phyloP scores from a whole-genome alignment of 352 stramenopile species.

The Pythium coloratum region DNA sequence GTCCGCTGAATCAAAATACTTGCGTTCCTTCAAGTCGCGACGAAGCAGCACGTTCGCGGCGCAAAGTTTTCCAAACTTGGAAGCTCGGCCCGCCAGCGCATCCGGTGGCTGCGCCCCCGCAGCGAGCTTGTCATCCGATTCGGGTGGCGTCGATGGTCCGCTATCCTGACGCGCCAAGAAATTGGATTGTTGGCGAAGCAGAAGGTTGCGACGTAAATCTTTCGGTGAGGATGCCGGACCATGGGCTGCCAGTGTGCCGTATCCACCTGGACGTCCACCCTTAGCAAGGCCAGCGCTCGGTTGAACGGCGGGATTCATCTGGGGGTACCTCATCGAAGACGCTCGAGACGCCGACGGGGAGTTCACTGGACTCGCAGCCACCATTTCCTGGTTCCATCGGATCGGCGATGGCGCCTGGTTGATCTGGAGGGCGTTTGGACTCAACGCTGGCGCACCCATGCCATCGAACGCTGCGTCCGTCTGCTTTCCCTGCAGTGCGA shows the following conservation, averaged over 20 bases:
- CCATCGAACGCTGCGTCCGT: slow-evolving; percentile 23
- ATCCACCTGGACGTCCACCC: neutral
- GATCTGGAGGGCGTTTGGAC: neutral
- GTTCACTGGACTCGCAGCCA: slow-evolving; percentile 30
- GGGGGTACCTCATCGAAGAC: slow-evolving; percentile 23
- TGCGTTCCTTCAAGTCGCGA: slow-evolving; percentile 77
- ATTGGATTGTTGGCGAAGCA: slow-evolving; percentile 24
- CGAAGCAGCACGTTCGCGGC: slow-evolving; percentile 76
- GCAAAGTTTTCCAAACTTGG: slow-evolving; percentile 66
- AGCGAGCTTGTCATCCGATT: neutral
- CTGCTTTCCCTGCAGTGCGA: slow-evolving; percentile 32
- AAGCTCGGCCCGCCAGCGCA: slow-evolving; percentile 6
- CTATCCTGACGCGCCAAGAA: slow-evolving; percentile 18
- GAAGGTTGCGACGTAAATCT: slow-evolving; percentile 15
- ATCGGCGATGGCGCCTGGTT: slow-evolving; percentile 24
- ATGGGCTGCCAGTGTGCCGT: neutral
- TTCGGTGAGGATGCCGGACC: slow-evolving; percentile 2
- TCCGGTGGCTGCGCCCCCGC: neutral
- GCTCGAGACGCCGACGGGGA: slow-evolving; percentile 47
- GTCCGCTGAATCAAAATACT: slow-evolving; percentile 82
- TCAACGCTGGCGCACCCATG: slow-evolving; percentile 21
- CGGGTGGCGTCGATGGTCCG: neutral
- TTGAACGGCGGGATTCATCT: slow-evolving; percentile 58
- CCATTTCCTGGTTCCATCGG: slow-evolving; percentile 33
- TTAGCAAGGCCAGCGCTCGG: slow-evolving; percentile 6